Evolutionary conservation across 768 basidiomycete genomes (phyloP), one percentile per base, ranked within the genome.

Genomic region (Cystoderma amianthinum): DNA sequence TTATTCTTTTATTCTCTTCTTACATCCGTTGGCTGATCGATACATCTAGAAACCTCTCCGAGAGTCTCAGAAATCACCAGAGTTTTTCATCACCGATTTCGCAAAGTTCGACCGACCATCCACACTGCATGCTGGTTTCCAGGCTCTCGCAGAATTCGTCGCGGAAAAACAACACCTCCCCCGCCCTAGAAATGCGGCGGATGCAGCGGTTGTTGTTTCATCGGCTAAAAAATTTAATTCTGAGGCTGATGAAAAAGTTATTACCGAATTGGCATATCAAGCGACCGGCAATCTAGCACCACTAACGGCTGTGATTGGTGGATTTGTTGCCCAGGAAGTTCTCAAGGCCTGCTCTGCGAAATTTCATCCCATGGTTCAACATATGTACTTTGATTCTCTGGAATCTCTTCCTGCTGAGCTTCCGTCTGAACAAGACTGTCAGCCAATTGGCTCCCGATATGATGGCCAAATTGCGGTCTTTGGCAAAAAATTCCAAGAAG

Each of bases 341-440:
- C 74, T 99, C 51, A 99, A 99, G 63, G 94, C 95, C 2, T 87
- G 85, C 62, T 93, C 93, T 30, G 91, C 92, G 46, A 99, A 99
- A 67, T 99, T 99, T 71, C 89, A 95, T 53, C 96, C 96, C 1
- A 86, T 92, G 76, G 65, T 92, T 38, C 96, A 99, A 58, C 78
- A 89, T 61, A 70, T 97, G 59, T 99, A 97, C 72, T 93, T 97
- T 56, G 96, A 99, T 62, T 95, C 96, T 7, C 72, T 99, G 36
- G 96, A 99, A 59, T 95, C 95, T 0, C 70, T 98, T 35, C 96
- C 96, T 11, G 62, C 69, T 13, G 61, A 61, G 11, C 66, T 85
- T 25, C 92, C 93, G 1, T 73, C 81, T 6, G 94, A 94, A 57
- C 72, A 69, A 34, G 94, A 98, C 33, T 85, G 82, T 54, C 82